Evolutionary conservation across 768 basidiomycete species (phyloP).

Genomic region (Omphalotus guepiniiformis): DNA sequence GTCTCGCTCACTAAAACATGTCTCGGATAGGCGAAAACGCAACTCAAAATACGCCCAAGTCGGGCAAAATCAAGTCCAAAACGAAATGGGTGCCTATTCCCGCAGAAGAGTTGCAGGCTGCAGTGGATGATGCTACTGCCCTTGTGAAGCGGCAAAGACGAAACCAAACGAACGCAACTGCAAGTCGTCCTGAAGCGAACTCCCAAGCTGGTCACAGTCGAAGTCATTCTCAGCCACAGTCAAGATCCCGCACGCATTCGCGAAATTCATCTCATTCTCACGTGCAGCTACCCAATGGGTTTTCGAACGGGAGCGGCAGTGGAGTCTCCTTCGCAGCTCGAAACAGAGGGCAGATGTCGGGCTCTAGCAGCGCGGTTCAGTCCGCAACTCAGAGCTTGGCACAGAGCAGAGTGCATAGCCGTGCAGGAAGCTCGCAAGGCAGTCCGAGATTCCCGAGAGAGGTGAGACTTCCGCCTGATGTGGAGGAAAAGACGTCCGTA

Average conservation of each 20-base stretch:
- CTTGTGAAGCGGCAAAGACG: background rate
- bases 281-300: no score
- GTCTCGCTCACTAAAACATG: no score
- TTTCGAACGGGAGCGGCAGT: no score
- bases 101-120: conserved; percentile 4
- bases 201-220: no score
- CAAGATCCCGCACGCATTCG: background rate
- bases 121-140: conserved; percentile 1
- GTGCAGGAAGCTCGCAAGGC: background rate
- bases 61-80: conserved; percentile 4
- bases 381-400: no score
- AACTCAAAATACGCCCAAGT: background rate
- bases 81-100: conserved; percentile 6
- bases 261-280: conserved; percentile 6
- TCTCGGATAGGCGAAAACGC: conserved; percentile 1
- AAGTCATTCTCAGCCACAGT: background rate
- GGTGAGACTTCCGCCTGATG: background rate
- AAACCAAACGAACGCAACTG: background rate
- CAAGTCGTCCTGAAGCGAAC: no score
- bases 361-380: no score
- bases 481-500: background rate
- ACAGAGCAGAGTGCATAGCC: conserved; percentile 4
- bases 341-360: no score
- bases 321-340: no score
- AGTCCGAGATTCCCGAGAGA: background rate